Evolutionary conservation across 305 asterid genomes (phyloP).

Genomic region (Fraxinus xanthoxyloides): DNA sequence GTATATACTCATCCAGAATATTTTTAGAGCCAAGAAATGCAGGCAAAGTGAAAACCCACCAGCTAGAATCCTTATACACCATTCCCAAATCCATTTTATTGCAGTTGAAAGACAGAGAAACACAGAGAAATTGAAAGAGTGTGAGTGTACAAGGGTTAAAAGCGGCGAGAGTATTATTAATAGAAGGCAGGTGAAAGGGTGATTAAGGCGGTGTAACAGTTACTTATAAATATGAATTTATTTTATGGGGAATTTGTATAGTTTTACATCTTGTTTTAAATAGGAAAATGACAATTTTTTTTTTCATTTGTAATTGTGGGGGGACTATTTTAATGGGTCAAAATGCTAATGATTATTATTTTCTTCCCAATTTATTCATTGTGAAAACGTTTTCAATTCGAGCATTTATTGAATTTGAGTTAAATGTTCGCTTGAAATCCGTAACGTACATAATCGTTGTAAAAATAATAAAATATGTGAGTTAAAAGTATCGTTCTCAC

Average conservation of each 20-base stretch:
- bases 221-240: background rate
- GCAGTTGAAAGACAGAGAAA: background rate
- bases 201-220: background rate
- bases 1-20: slow-evolving; percentile 30
- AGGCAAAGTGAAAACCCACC: slow-evolving; percentile 50
- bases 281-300: background rate
- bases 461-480: no score
- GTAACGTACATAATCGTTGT: no score
- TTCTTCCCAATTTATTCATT: background rate
- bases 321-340: background rate
- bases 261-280: no score
- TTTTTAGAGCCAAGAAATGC: slow-evolving; percentile 45
- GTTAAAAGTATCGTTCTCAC: no score
- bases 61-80: slow-evolving; percentile 32
- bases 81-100: slow-evolving; percentile 10
- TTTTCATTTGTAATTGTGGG: background rate
- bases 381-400: no score
- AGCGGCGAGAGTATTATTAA: background rate
- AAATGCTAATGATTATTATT: background rate
- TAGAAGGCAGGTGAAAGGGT: background rate
- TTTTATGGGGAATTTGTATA: no score
- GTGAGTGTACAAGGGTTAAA: background rate
- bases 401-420: no score
- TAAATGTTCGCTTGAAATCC: no score
- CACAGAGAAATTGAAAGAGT: background rate